These are phyloP conservation scores for Karstenula rhodostoma DNA, from an alignment of 2,329 filamentous ascomycete species.

Conservation along the genomic window DNA sequence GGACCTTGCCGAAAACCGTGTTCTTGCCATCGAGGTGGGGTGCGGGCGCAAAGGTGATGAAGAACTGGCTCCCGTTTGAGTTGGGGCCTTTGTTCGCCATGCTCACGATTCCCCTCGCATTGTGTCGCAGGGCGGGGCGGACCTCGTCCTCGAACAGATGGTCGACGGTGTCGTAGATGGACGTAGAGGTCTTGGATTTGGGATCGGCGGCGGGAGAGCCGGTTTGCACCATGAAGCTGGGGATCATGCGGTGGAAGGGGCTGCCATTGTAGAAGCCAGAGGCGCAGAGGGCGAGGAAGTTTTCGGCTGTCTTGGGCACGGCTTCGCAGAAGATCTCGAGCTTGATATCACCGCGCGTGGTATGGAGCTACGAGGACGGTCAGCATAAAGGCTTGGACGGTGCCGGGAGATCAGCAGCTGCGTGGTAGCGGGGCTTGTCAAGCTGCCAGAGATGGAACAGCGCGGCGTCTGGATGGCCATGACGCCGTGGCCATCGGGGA, in stretches of 20 bases:
- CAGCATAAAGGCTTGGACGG: conserved; percentile 11
- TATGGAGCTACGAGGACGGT: conserved; percentile 69
- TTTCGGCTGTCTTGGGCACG: conserved; percentile 91
- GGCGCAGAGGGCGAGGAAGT: conserved; percentile 87
- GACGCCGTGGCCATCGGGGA: conserved; percentile 16
- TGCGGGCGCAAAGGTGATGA: conserved; percentile 78
- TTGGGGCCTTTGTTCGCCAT: conserved; percentile 81
- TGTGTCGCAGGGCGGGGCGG: conserved; percentile 72
- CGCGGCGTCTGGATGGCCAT: background rate
- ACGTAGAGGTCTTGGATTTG: conserved; percentile 71
- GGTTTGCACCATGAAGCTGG: conserved; percentile 81
- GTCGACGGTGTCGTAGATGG: conserved; percentile 67
- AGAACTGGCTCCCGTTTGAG: conserved; percentile 83
- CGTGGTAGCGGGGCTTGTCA: conserved; percentile 6
- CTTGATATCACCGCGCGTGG: conserved; percentile 88
- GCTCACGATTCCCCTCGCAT: conserved; percentile 72
- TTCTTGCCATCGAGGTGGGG: conserved; percentile 85
- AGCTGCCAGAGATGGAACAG: conserved; percentile 10
- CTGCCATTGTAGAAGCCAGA: conserved; percentile 78
- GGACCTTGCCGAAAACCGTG: conserved; percentile 80
- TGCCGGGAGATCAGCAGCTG: background rate
- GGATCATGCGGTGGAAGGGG: conserved; percentile 81
- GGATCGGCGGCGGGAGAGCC: conserved; percentile 64
- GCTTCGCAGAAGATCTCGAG: conserved; percentile 96
- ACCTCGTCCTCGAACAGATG: conserved; percentile 81